A percentile compares a stretch with the other conserved stretches of the same genome.
Evolutionary conservation across 192 early-diverging fungal species (phyloP).

Genomic region (Mortierella hygrophila): DNA sequence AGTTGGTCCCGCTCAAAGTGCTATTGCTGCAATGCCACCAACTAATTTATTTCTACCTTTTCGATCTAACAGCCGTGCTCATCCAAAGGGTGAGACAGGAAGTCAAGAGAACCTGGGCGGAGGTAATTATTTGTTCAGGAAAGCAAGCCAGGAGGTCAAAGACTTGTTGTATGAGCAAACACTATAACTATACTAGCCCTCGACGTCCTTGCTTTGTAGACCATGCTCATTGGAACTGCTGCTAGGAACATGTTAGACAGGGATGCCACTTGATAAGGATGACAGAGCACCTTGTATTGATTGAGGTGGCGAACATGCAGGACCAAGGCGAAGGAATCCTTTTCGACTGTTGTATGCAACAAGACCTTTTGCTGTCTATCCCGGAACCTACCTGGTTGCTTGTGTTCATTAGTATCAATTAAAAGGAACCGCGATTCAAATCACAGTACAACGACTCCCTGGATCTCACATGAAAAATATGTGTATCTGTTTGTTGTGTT

Average conservation of each 20-base stretch:
- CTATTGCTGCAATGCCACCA: too few relatives aligned
- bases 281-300: neutral
- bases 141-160: neutral
- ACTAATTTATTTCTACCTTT: neutral
- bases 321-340: neutral
- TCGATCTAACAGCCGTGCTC: neutral
- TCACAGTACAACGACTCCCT: neutral
- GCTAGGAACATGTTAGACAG: conserved; percentile 6
- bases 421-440: neutral
- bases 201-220: neutral
- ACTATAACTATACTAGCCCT: too few relatives aligned
- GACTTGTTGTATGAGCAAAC: too few relatives aligned
- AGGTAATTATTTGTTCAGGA: neutral
- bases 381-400: neutral
- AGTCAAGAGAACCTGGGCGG: neutral
- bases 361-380: too few relatives aligned
- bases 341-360: conserved; percentile 16
- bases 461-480: neutral
- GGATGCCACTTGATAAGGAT: neutral
- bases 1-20: neutral
- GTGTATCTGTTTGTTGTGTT: neutral
- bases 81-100: neutral
- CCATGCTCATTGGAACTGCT: conserved; percentile 6
- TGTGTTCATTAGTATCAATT: neutral
- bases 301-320: conserved; percentile 1